Base-by-base conservation (phyloP, 345 rosid genomes). In the Salix viminalis region DNA sequence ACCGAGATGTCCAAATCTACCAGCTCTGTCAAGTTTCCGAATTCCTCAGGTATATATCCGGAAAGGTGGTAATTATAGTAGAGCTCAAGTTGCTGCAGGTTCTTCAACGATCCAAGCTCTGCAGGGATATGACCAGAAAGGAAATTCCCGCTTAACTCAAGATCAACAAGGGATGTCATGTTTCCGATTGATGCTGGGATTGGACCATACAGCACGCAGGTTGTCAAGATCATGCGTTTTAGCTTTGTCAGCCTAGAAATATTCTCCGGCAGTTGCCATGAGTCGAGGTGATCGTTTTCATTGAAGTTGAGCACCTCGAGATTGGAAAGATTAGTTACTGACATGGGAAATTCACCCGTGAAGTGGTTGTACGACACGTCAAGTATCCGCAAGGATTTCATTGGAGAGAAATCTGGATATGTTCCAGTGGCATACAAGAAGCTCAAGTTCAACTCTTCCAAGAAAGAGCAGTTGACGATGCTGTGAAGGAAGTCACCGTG, bases 1-100 rank as follows among this genome's bases (percentile, higher is more conserved):
- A 95, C 99, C 4, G 99, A 95, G 77, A 95, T 89, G 90, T 95
- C 99, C 78, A 92, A 75, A 72, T 95, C 97, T 28, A 64, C 71
- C 9, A 95, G 96, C 85, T 95, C 90, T 54, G 90, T 91, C 86
- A 95, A 84, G 72, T 92, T 91, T 61, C 99, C 99, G 36, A 95
- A 84, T 67, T 90, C 92, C 77, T 87, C 92, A 4, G 97, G 99
- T 83, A 95, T 90, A 41, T 71, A 75, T 4, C 98, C 98, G 5
- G 84, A 80, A 75, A 95, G 83, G 58, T 85, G 89, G 75, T 85
- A 76, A 61, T 95, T 95, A 30, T 81, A 81, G 84, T 95, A 95
- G 21, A 95, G 89, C 87, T 91, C 97, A 75, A 92, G 97, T 83
- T 67, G 86, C 78, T 76, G 85, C 81, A 95, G 72, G 91, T 92